phyloP scores from a whole-genome alignment of 2,329 filamentous ascomycete genomes.

The Leptographium radiaticola region DNA sequence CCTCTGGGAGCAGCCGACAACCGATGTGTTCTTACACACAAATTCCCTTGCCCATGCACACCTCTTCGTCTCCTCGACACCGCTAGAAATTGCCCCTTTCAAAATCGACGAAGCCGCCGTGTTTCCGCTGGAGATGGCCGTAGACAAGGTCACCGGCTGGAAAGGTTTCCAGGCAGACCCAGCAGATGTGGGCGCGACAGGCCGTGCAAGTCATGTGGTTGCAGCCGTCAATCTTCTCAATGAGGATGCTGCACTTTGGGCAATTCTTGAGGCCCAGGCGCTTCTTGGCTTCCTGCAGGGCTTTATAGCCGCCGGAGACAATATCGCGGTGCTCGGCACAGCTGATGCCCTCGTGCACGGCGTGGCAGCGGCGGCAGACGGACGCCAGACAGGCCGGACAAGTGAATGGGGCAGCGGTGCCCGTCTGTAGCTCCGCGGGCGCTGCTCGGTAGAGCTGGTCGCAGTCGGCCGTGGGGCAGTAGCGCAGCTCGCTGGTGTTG shows the following conservation, averaged over 20 bases:
- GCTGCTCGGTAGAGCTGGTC: slow-evolving; percentile 24
- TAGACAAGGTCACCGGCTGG: too few species aligned
- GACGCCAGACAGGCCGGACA: slow-evolving; percentile 21
- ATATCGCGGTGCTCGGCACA: too few species aligned
- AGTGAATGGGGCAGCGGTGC: slow-evolving; percentile 19
- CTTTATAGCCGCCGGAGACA: too few species aligned
- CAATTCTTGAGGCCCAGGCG: slow-evolving; percentile 8
- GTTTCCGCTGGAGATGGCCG: too few species aligned
- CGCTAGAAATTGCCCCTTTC: too few species aligned
- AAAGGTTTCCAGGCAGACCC: slow-evolving; percentile 2
- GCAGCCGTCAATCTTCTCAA: background rate
- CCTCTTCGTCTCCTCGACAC: too few species aligned
- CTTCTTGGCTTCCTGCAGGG: slow-evolving; percentile 3
- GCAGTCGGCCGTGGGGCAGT: slow-evolving; percentile 32
- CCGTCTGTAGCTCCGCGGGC: too few species aligned
- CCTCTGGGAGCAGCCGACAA: too few species aligned
- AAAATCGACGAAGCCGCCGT: too few species aligned
- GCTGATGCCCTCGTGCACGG: slow-evolving; percentile 18
- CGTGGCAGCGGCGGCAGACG: slow-evolving; percentile 18
- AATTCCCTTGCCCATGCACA: too few species aligned
- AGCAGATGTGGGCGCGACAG: slow-evolving; percentile 15
- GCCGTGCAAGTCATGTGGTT: slow-evolving; percentile 18
- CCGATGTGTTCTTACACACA: too few species aligned
- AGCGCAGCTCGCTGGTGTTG: slow-evolving; percentile 19
- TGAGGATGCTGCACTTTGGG: background rate